Base-by-base conservation (phyloP, 2,329 filamentous ascomycete species). In the Fusarium chuoi region DNA sequence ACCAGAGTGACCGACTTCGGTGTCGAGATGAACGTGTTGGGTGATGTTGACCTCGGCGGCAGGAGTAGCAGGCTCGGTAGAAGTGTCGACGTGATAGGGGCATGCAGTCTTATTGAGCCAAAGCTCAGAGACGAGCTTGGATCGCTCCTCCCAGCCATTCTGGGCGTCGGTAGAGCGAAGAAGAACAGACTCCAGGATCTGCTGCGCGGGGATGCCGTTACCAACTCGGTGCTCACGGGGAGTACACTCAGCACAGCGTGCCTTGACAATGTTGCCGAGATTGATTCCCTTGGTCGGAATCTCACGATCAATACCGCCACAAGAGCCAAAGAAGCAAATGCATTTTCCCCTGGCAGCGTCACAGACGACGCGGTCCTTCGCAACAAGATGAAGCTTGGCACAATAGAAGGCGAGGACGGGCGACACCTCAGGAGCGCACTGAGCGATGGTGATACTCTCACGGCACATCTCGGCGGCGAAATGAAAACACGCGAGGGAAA, bases 281-380 rank as follows among this genome's bases (percentile, higher is more conserved):
- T 62, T 70, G 6, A 78, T 36, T 0, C 59, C 56, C 1, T 42
- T 36, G 30, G 68, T 59, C 0, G 44, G 30, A 7, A 63, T n/a
- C 0, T 62, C 35, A 5, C 46, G 59, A 6, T 54, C 36, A 11
- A 79, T 35, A 0, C 1, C 35, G 5, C 78, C 78, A 7, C 78
- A 80, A 3, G 76, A 78, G 0, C 77, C 78, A 5, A 79, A 75
- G 49, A 63, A 78, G 64, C 78, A 79, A 12, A 72, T 36, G 11
- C 78, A 78, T 3, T 24, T 11, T 1, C 74, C 74, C 0, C 28
- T 44, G 1, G 78, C 75, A 1, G 52, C 18, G 7, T 54, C 35
- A 20, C 79, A 80, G 6, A 75, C 20, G 4, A 54, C 5, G 0
- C 71, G 73, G 1, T 68, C 38, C 3, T 54, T 26, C 1, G 75